A percentile compares a stretch with the other conserved stretches of the same genome.
Conservation (phyloP, 2,329 filamentous ascomycete genomes). For the Dactylellina sp. region DNA sequence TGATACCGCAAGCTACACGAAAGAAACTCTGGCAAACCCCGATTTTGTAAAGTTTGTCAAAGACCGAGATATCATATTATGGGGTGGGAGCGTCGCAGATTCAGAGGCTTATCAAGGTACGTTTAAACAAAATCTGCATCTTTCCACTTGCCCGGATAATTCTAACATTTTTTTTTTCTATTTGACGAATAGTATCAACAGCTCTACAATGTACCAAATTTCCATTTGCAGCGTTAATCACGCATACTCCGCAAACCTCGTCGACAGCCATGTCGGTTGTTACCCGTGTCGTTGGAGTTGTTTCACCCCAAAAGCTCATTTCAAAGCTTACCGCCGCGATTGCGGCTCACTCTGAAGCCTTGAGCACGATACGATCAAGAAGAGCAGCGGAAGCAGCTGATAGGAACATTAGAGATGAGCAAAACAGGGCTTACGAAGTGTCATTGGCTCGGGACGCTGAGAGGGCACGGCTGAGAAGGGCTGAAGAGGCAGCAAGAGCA, state of each 20-base stretch:
- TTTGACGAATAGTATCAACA: slow-evolving; percentile 71
- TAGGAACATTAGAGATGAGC: slow-evolving; percentile 84
- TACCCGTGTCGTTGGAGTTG: slow-evolving; percentile 79
- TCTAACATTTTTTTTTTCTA: not conserved
- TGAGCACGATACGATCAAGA: slow-evolving; percentile 79
- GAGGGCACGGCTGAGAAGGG: slow-evolving; percentile 77
- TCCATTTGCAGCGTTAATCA: slow-evolving; percentile 86
- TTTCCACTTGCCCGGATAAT: not conserved
- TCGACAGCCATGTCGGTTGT: slow-evolving; percentile 89
- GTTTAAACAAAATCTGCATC: not conserved
- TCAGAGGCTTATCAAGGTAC: slow-evolving; percentile 84
- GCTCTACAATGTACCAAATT: slow-evolving; percentile 92
- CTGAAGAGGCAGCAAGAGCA: slow-evolving; percentile 75
- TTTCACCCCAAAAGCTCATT: slow-evolving; percentile 77
- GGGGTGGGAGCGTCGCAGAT: slow-evolving; percentile 93
- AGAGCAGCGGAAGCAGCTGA: slow-evolving; percentile 82
- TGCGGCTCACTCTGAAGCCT: slow-evolving; percentile 78
- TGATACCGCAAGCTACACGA: slow-evolving; percentile 83
- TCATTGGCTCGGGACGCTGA: slow-evolving; percentile 89
- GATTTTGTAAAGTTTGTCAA: slow-evolving; percentile 80
- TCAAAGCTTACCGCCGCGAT: slow-evolving; percentile 80
- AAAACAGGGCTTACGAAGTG: slow-evolving; percentile 93
- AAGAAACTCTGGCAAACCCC: slow-evolving; percentile 80
- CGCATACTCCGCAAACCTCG: slow-evolving; percentile 75
- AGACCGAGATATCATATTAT: slow-evolving; percentile 85